Conservation (phyloP, 2,329 filamentous ascomycete species). For the Trichoderma citrinoviride region DNA sequence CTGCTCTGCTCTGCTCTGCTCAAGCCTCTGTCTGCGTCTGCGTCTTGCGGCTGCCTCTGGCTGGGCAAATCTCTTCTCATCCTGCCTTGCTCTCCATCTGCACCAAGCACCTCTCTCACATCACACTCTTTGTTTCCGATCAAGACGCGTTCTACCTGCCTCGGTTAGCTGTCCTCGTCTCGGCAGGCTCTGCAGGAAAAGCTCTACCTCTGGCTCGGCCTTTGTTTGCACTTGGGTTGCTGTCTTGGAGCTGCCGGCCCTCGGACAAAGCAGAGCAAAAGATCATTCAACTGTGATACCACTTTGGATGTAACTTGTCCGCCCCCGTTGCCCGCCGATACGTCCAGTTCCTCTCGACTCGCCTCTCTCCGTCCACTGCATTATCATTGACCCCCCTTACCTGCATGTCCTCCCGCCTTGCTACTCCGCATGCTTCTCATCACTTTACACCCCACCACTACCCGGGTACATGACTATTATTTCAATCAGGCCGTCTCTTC, state of each 20-base stretch:
- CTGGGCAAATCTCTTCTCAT: too few species aligned
- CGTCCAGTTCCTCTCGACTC: slow-evolving; percentile 32
- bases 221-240: neutral
- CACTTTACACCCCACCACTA: slow-evolving; percentile 39
- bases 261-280: neutral
- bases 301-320: slow-evolving; percentile 36
- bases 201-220: neutral
- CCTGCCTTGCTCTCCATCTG: neutral
- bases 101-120: neutral
- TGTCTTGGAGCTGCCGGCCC: neutral
- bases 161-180: neutral
- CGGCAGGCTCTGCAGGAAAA: neutral
- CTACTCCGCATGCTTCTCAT: slow-evolving; percentile 42
- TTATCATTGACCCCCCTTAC: slow-evolving; percentile 40
- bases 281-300: slow-evolving; percentile 37
- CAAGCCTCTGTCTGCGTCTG: slow-evolving; percentile 4
- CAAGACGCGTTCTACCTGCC: slow-evolving; percentile 14
- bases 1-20: slow-evolving; percentile 20
- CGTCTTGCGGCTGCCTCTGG: neutral
- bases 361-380: slow-evolving; percentile 34
- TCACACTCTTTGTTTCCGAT: neutral
- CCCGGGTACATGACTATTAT: slow-evolving; percentile 31
- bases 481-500: slow-evolving; percentile 32
- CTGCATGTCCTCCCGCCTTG: slow-evolving; percentile 47
- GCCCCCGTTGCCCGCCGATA: slow-evolving; percentile 32